Evolutionary conservation across 345 rosid genomes (phyloP).

Genomic region (Ceriops decandra): DNA sequence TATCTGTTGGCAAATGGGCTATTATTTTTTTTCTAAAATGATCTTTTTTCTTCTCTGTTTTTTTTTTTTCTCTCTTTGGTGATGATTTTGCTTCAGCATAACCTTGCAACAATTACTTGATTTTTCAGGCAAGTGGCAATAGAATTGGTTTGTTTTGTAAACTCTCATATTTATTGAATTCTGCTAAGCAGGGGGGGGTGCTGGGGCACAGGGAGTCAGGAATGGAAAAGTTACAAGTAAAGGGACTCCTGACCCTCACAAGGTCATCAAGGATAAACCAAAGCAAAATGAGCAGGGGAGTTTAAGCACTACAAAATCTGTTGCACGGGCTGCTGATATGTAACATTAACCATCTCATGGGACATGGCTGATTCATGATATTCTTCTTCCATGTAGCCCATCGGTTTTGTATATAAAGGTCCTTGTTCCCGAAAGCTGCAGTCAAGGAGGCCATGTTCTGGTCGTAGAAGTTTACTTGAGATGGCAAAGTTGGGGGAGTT

Average conservation of each 20-base stretch:
- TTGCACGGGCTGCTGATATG: conserved; percentile 29
- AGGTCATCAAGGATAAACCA: conserved; percentile 30
- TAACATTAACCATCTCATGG: conserved; percentile 1
- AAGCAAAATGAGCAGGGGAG: conserved; percentile 32
- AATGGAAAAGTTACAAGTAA: conserved; percentile 31
- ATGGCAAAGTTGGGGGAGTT: conserved; percentile 4
- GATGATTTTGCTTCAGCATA: not conserved
- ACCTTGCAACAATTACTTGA: not conserved
- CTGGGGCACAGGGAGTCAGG: conserved; percentile 34
- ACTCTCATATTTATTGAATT: conserved; percentile 6
- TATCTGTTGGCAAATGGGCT: too few relatives aligned
- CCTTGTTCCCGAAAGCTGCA: not conserved
- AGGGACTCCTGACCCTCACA: conserved; percentile 33
- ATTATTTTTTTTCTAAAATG: too few relatives aligned
- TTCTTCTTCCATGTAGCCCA: not conserved
- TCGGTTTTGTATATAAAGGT: conserved; percentile 10
- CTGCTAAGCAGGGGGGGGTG: conserved; percentile 31
- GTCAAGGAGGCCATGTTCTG: not conserved
- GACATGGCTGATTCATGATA: not conserved
- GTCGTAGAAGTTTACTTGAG: not conserved
- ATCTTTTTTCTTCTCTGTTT: too few relatives aligned
- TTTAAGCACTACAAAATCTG: conserved; percentile 29
- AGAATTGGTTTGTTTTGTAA: not conserved
- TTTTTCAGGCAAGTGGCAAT: not conserved
- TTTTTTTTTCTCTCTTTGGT: not conserved